Evolutionary conservation across 306 rosid genomes (phyloP), one percentile per base, ranked within the genome.

Genomic region (Prunus armeniaca): DNA sequence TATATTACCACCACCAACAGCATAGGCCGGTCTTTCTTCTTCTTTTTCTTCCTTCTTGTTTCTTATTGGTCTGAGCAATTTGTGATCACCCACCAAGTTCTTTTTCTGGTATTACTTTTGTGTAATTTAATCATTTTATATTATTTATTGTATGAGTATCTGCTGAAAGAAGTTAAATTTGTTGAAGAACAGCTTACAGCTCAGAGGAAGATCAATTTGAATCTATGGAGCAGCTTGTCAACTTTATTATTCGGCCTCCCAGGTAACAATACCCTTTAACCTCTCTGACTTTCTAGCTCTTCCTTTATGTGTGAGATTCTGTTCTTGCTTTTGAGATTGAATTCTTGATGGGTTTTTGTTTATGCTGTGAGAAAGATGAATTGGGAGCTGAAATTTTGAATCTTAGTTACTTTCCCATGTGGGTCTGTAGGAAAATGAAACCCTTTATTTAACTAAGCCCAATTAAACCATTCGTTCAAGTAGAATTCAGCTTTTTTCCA

Each of bases 161-260:
- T 13, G 64, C 30, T 50, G 20, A 73, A 73, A 72, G 69, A 51
- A 61, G 77, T 61, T 46, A 15, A 60, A 60, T 45, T 60, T 74
- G 49, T 74, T 63, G 69, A 28, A 74, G n/a, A 61, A 18, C 38
- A 27, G 65, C 65, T 13, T 24, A 14, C 52, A 32, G 76, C 25
- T 47, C 52, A 17, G 49, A 18, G 66, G 11, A 19, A 57, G 72
- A 65, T 82, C 64, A 9, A 41, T 79, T 84, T 84, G 71, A 84
- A 85, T 77, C 82, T 41, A 82, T 87, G 91, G 91, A 88, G 71
- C 91, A 83, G 79, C 91, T 88, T 46, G 83, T 88, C 80, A 88
- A 85, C 89, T 88, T 88, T 78, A 85, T 88, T 38, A 88, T 88
- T 73, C 87, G 91, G 51, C 91, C 91, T 51, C 91, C 91, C 52